Conservation (phyloP, 257 asterid species). For the Osmanthus fragrans region DNA sequence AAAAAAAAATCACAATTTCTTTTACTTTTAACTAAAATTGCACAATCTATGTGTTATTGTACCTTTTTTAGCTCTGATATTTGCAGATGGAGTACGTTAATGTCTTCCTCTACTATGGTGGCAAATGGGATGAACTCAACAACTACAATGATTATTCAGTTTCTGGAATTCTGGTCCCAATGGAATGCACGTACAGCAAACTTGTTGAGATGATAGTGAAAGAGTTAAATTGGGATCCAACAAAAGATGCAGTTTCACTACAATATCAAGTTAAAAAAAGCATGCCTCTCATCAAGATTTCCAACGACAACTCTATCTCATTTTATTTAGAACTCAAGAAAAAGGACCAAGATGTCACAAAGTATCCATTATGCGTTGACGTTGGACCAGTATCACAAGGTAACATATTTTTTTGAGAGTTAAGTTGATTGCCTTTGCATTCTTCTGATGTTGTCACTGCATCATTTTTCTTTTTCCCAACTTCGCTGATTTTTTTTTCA, state of each 20-base stretch:
- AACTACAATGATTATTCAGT: not conserved
- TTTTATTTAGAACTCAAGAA: not conserved
- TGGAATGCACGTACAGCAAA: not conserved
- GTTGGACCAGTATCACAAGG: not conserved
- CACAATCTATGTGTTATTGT: not conserved
- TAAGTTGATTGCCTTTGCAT: too few relatives aligned
- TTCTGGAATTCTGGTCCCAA: not conserved
- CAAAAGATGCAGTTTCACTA: not conserved
- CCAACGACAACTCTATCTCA: not conserved
- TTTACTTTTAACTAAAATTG: not conserved
- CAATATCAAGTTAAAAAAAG: not conserved
- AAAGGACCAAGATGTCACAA: not conserved
- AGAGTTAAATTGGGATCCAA: not conserved
- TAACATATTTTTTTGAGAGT: not conserved
- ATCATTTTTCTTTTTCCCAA: too few relatives aligned
- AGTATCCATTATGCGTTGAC: not conserved
- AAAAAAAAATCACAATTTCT: too few relatives aligned
- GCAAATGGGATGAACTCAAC: not conserved
- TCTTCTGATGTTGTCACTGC: too few relatives aligned
- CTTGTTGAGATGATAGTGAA: not conserved
- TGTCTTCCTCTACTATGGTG: not conserved
- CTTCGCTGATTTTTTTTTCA: too few relatives aligned
- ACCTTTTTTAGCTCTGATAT: not conserved
- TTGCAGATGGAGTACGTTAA: not conserved
- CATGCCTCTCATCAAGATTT: not conserved